phyloP scores from a whole-genome alignment of 495 filamentous ascomycete species.

The Clohesyomyces aquaticus region DNA sequence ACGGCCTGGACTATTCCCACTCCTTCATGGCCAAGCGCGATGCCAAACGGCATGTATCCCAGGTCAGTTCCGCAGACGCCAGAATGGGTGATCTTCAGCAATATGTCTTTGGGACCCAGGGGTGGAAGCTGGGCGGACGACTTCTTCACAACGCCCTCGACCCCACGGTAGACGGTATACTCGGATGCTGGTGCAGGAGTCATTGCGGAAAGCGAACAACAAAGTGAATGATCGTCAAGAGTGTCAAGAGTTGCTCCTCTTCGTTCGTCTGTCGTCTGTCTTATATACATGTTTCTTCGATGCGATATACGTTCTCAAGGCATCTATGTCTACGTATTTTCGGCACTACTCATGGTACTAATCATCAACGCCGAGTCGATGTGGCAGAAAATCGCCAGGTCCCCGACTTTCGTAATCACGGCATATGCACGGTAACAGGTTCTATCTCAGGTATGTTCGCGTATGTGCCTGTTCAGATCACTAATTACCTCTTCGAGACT shows the following conservation, averaged over 20 bases:
- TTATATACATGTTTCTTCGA: too few relatives aligned
- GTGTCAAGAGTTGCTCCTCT: background rate
- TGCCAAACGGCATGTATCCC: conserved; percentile 31
- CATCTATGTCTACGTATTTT: too few relatives aligned
- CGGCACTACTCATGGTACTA: too few relatives aligned
- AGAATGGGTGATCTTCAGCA: conserved; percentile 36
- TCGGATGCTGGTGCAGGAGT: conserved; percentile 1
- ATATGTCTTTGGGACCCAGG: conserved; percentile 31
- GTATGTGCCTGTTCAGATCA: too few relatives aligned
- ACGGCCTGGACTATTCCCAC: conserved; percentile 53
- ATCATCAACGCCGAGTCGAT: too few relatives aligned
- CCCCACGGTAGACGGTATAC: conserved; percentile 26
- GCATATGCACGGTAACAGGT: too few relatives aligned
- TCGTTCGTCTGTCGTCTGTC: too few relatives aligned
- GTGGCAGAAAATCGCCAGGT: too few relatives aligned
- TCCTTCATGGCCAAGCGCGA: conserved; percentile 60
- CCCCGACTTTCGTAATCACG: too few relatives aligned
- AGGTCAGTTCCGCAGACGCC: conserved; percentile 35
- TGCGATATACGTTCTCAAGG: too few relatives aligned
- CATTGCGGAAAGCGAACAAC: background rate
- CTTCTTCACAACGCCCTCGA: conserved; percentile 20
- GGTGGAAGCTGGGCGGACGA: conserved; percentile 10
- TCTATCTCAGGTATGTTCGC: too few relatives aligned
- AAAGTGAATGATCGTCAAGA: background rate
- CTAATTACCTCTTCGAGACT: too few relatives aligned